Evolutionary conservation across 768 basidiomycete genomes (phyloP).

Genomic region (Rhodotorula babjevae): DNA sequence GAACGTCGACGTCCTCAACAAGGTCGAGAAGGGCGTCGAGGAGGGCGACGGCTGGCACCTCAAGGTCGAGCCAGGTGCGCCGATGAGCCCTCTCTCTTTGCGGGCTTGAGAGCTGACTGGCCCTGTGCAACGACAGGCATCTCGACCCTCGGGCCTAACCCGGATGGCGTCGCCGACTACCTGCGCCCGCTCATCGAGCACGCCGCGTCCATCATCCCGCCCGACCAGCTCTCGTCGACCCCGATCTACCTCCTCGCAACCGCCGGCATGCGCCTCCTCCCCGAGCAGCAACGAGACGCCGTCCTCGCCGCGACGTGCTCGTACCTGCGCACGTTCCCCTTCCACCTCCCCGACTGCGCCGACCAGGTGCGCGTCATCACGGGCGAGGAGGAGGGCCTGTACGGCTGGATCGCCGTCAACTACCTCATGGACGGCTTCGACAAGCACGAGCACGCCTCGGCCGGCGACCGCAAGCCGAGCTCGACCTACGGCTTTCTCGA

Average conservation of each 20-base stretch:
- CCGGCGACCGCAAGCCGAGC: constrained; percentile 51
- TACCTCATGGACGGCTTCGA: constrained; percentile 95
- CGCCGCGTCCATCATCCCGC: constrained; percentile 75
- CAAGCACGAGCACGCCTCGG: constrained; percentile 48
- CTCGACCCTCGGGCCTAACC: constrained; percentile 69
- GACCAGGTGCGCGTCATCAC: constrained; percentile 88
- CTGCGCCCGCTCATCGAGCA: constrained; percentile 76
- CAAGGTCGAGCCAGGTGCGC: constrained; percentile 70
- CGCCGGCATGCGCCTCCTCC: constrained; percentile 89
- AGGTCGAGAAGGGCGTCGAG: constrained; percentile 85
- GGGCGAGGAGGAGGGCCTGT: constrained; percentile 95
- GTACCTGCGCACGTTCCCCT: constrained; percentile 66
- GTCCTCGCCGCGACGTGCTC: constrained; percentile 73
- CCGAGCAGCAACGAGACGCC: constrained; percentile 61
- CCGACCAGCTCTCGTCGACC: constrained; percentile 74
- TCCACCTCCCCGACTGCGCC: constrained; percentile 77
- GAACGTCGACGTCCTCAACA: constrained; percentile 61
- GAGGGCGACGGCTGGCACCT: constrained; percentile 76
- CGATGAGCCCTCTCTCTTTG: neutral
- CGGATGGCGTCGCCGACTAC: constrained; percentile 67
- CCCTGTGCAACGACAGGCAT: constrained; percentile 57
- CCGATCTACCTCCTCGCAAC: constrained; percentile 93
- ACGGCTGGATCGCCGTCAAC: constrained; percentile 98
- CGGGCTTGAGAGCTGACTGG: neutral
- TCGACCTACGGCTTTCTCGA: constrained; percentile 97